Evolutionary conservation across 345 rosid genomes (phyloP).

Genomic region (Chamaenerion angustifolium): DNA sequence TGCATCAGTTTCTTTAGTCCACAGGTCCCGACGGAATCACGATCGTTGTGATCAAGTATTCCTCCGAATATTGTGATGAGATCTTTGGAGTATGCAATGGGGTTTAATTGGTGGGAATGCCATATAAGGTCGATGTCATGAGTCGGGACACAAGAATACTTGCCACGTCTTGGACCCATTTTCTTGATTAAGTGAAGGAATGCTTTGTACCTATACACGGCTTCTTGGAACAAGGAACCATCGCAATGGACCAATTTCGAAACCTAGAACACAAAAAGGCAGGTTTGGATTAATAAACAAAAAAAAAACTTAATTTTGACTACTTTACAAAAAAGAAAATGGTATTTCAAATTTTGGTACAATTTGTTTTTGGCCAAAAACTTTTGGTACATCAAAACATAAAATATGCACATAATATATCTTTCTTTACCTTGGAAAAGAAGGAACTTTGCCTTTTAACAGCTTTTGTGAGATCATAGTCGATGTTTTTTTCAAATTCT

Average conservation of each 20-base stretch:
- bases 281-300: no score
- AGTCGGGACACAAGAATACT: not conserved
- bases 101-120: not conserved
- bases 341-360: no score
- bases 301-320: no score
- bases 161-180: not conserved
- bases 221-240: not conserved
- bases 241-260: not conserved
- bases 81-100: not conserved
- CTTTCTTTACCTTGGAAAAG: conserved; percentile 51
- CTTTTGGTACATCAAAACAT: no score
- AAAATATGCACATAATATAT: no score
- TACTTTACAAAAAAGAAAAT: no score
- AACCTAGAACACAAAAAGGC: conserved; percentile 8
- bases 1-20: not conserved
- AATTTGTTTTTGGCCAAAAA: no score
- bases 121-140: conserved; percentile 3
- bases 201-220: not conserved
- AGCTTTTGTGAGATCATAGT: conserved; percentile 67
- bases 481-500: conserved; percentile 25
- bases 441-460: conserved; percentile 82
- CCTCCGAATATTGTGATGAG: not conserved
- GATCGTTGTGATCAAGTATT: conserved; percentile 1
- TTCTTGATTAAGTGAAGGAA: not conserved
- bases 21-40: not conserved